Evolutionary conservation across 805 yeast genomes (phyloP).

Genomic region (Cyberlindnera maritima): DNA sequence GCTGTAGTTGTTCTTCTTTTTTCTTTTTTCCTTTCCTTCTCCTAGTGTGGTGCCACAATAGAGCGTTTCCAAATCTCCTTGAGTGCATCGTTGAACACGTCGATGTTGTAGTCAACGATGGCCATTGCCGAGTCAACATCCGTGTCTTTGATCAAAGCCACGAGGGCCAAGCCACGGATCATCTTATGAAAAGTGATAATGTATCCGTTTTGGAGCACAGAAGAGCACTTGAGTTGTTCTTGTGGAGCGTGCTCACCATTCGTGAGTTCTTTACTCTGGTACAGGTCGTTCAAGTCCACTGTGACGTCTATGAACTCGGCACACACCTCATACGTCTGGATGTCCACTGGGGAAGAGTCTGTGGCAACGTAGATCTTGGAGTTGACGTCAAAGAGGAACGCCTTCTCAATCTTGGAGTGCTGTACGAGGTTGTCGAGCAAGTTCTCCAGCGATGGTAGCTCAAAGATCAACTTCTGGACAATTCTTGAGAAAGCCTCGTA

Average conservation of each 20-base stretch:
- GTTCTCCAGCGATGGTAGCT: conserved; percentile 83
- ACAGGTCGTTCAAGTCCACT: conserved; percentile 77
- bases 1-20: too few species aligned
- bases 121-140: conserved; percentile 50
- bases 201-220: conserved; percentile 80
- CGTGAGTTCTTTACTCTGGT: conserved; percentile 32
- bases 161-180: conserved; percentile 90
- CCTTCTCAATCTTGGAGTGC: conserved; percentile 88
- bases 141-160: conserved; percentile 66
- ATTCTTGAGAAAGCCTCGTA: conserved; percentile 94
- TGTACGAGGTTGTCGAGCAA: conserved; percentile 85
- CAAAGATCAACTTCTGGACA: conserved; percentile 87
- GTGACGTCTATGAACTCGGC: conserved; percentile 96
- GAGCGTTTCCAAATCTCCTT: conserved; percentile 55
- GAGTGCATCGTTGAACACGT: conserved; percentile 71
- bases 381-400: conserved; percentile 86
- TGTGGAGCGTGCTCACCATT: conserved; percentile 12
- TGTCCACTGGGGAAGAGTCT: conserved; percentile 93
- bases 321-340: conserved; percentile 93
- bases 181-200: conserved; percentile 81
- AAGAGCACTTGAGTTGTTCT: conserved; percentile 58
- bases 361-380: conserved; percentile 95
- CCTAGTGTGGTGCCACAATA: background rate
- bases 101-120: conserved; percentile 85
- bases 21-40: too few species aligned